Percentiles rank a stretch among this genome's conserved stretches.
Conservation (phyloP, 345 rosid species). For the Lepidium didymum region DNA sequence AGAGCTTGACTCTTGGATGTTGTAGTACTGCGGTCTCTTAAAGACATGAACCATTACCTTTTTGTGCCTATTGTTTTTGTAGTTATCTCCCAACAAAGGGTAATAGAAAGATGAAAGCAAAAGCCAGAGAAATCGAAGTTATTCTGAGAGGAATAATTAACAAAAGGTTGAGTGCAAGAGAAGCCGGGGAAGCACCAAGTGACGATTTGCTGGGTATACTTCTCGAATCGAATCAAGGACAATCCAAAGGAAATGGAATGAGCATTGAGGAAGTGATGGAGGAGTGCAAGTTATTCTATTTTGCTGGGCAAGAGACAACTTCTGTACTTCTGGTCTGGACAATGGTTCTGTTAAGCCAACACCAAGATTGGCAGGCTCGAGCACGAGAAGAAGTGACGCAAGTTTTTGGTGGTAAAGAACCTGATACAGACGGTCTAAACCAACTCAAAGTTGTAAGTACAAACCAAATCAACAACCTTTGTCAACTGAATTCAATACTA, state of each 20-base stretch:
- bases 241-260: conserved; percentile 22
- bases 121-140: conserved; percentile 13
- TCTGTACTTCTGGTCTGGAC: conserved; percentile 49
- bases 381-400: conserved; percentile 54
- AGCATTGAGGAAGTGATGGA: conserved; percentile 41
- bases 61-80: not conserved
- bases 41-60: not conserved
- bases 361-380: conserved; percentile 47
- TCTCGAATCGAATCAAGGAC: conserved; percentile 26
- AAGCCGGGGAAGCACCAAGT: conserved; percentile 18
- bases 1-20: not conserved
- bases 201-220: conserved; percentile 38
- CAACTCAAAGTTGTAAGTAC: conserved; percentile 40
- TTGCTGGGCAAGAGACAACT: conserved; percentile 59
- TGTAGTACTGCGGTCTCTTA: not conserved
- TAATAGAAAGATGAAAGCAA: conserved; percentile 22
- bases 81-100: conserved; percentile 25
- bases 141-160: conserved; percentile 20
- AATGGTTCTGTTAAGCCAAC: conserved; percentile 35
- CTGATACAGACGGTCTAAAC: conserved; percentile 20
- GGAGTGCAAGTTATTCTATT: conserved; percentile 56
- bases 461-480: not conserved
- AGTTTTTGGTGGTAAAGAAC: conserved; percentile 34
- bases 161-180: conserved; percentile 27
- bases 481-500: not conserved